These are phyloP conservation scores for Sarcomyxa edulis DNA, from an alignment of 768 basidiomycete species.

Conservation along the genomic window DNA sequence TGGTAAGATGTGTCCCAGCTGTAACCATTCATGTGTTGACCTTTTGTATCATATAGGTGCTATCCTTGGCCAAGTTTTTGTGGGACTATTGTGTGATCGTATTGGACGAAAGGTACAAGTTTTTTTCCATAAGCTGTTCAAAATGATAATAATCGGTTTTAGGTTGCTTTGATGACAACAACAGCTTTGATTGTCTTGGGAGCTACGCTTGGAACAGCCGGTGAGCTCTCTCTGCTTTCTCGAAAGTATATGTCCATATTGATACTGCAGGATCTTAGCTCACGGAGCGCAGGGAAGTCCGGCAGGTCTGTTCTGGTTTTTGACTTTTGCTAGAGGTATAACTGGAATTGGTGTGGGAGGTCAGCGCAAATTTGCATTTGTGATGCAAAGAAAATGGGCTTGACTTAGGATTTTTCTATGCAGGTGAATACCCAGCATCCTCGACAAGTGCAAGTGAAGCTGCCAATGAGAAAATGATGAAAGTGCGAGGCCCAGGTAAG, in stretches of 20 bases:
- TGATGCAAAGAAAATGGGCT: constrained; percentile 3
- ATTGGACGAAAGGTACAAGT: constrained; percentile 74
- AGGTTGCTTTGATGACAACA: constrained; percentile 65
- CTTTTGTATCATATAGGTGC: constrained; percentile 35
- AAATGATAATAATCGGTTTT: too few relatives aligned
- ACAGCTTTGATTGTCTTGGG: constrained; percentile 68
- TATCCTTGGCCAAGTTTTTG: constrained; percentile 53
- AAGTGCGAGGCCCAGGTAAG: constrained; percentile 54
- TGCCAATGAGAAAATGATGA: constrained; percentile 63
- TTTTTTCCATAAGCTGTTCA: too few relatives aligned
- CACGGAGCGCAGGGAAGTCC: constrained; percentile 53
- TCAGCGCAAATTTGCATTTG: too few relatives aligned
- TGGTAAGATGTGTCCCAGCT: constrained; percentile 32
- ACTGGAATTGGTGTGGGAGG: constrained; percentile 66
- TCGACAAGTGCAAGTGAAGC: constrained; percentile 67
- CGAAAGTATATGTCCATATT: too few relatives aligned
- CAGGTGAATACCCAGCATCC: constrained; percentile 72
- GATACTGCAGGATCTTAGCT: too few relatives aligned
- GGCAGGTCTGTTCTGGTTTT: constrained; percentile 66
- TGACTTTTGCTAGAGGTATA: constrained; percentile 67
- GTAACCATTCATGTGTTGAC: constrained; percentile 1
- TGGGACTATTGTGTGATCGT: constrained; percentile 69
- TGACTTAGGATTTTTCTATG: background rate
- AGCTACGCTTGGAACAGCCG: constrained; percentile 60
- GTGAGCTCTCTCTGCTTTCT: too few relatives aligned